Conservation (phyloP, 768 basidiomycete species). For the Tylopilus felleus region DNA sequence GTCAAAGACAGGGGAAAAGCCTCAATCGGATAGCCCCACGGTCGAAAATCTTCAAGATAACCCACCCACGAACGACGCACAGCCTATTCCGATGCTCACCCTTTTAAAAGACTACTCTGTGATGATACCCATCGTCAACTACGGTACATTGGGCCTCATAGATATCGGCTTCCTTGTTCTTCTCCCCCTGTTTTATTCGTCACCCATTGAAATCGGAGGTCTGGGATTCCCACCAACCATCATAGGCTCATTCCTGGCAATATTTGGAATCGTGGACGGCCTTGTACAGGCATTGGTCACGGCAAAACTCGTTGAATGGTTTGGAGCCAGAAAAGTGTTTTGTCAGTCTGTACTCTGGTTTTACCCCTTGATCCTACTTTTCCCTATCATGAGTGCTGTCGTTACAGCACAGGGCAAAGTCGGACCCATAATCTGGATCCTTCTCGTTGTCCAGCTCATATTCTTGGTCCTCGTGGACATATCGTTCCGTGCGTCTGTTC, state of each 20-base stretch:
- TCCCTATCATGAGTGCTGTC: conserved; percentile 45
- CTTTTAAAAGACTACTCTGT: conserved; percentile 31
- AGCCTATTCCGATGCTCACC: conserved; percentile 31
- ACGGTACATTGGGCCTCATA: conserved; percentile 39
- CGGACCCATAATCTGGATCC: conserved; percentile 35
- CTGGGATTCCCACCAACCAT: conserved; percentile 37
- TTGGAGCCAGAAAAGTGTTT: conserved; percentile 45
- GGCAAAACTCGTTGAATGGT: conserved; percentile 35
- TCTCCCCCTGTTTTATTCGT: conserved; percentile 42
- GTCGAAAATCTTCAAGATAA: neutral
- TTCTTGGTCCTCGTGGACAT: conserved; percentile 37
- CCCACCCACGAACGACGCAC: neutral
- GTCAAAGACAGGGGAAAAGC: conserved; percentile 8
- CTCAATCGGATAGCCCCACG: neutral
- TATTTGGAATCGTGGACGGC: conserved; percentile 37
- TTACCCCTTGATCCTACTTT: conserved; percentile 38
- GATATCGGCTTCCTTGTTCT: conserved; percentile 40
- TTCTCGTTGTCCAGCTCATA: conserved; percentile 31
- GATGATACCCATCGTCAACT: conserved; percentile 35
- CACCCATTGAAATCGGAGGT: conserved; percentile 42
- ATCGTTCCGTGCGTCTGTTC: conserved; percentile 30
- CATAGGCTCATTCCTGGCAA: conserved; percentile 40
- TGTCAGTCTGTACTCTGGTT: conserved; percentile 36
- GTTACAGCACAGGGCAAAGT: conserved; percentile 33
- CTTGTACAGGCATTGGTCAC: conserved; percentile 40